Base-by-base conservation (phyloP, 1,139 yeast genomes). In the Cylindricascospora bacillispora region DNA sequence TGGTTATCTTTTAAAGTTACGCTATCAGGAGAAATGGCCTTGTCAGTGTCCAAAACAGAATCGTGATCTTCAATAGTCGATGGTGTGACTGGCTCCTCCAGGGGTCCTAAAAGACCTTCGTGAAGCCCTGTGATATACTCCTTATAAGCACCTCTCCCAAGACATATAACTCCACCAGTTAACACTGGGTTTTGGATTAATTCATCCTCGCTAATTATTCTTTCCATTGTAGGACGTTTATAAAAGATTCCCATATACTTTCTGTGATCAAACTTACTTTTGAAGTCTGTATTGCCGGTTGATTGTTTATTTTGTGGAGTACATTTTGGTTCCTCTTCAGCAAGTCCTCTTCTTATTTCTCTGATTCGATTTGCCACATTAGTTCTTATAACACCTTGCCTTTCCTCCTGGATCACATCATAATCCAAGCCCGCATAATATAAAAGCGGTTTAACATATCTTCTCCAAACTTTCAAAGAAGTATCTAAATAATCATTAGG, bases 71-170 rank as follows among this genome's bases (percentile, higher is more conserved):
- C 21, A 18, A 18, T 18, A 18, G 21, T 7, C 10, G 7, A 7
- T 10, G 21, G 21, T 18, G 10, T 24, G 13, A 19, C 7, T 4
- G 29, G 29, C 11, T 24, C 24, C 9, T 77, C 85, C 36, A 86
- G 60, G 2, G 97, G 97, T 0, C 98, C 98, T 30, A 92, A 59
- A 50, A 92, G 65, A 6, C 98, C 99, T 57, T 92, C 98, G 47
- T 89, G 95, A 6, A 92, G 54, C 5, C 98, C 99, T 30, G 71
- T 68, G 34, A 92, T 55, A 50, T 82, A 92, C 60, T 92, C 99
- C 54, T 86, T 89, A 55, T 72, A 89, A 0, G 97, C 89, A 34
- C 98, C 98, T 51, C 99, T 67, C 3, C 99, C 99, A 19, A 92
- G 61, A 53, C 95, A 82, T 15, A 92, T 68, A 10, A 85, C 77